A percentile compares a stretch with the other conserved stretches of the same genome.
These are phyloP conservation scores for Heritiera littoralis DNA, from an alignment of 345 rosid species.

Conservation along the genomic window DNA sequence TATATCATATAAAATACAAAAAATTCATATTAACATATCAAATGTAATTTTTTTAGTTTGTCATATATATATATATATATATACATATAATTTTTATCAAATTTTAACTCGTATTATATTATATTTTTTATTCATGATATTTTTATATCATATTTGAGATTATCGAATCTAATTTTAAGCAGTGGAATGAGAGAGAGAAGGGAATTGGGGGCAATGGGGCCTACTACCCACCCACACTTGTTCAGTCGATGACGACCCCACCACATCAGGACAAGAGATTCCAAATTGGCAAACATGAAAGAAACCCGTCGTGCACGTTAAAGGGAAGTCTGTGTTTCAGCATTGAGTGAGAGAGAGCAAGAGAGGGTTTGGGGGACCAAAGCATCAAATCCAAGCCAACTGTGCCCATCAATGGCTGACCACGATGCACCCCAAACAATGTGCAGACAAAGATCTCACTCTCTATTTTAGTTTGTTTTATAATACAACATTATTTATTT, in stretches of 20 bases:
- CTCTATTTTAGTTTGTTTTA: neutral
- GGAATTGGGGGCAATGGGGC: slow-evolving; percentile 24
- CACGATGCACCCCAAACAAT: slow-evolving; percentile 26
- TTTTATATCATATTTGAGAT: too few relatives aligned
- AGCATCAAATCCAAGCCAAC: slow-evolving; percentile 36
- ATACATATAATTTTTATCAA: too few relatives aligned
- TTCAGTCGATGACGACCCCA: slow-evolving; percentile 14
- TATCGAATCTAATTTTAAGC: neutral
- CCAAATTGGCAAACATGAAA: slow-evolving; percentile 46
- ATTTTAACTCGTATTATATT: too few relatives aligned
- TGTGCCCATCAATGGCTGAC: slow-evolving; percentile 31
- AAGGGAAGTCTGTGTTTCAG: slow-evolving; percentile 17
- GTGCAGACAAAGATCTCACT: slow-evolving; percentile 28
- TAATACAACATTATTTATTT: neutral
- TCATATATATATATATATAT: too few relatives aligned
- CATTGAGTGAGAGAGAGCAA: neutral
- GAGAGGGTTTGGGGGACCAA: slow-evolving; percentile 36
- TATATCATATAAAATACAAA: too few relatives aligned
- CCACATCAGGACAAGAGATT: slow-evolving; percentile 37
- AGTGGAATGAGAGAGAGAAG: neutral
- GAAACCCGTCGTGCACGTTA: slow-evolving; percentile 47
- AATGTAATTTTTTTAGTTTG: too few relatives aligned
- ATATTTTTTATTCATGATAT: too few relatives aligned
- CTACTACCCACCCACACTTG: slow-evolving; percentile 14
- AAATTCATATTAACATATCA: too few relatives aligned